Percentiles rank a stretch among this genome's conserved stretches.
phyloP scores from a whole-genome alignment of 805 yeast species.

The Zygosaccharomyces bailii region DNA sequence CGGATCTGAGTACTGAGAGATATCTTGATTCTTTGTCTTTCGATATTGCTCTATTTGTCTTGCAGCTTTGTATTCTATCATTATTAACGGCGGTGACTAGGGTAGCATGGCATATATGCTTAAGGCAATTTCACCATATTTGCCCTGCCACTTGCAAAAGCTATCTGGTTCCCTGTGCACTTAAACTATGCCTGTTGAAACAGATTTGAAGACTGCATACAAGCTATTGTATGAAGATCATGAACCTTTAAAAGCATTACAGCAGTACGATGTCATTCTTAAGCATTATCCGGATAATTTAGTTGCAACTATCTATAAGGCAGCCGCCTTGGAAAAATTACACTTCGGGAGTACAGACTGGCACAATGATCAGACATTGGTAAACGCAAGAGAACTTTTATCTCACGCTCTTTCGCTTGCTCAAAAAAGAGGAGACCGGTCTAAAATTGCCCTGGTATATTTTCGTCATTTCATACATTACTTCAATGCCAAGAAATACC shows the following conservation, averaged over 20 bases:
- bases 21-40: no score
- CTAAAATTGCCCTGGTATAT: slow-evolving; percentile 46
- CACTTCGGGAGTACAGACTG: slow-evolving; percentile 38
- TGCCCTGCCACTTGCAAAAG: no score
- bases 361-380: slow-evolving; percentile 43
- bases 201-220: slow-evolving; percentile 43
- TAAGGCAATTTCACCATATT: no score
- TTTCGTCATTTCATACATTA: slow-evolving; percentile 49
- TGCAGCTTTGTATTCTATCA: no score
- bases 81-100: no score
- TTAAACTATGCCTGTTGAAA: slow-evolving; percentile 34
- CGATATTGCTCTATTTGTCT: no score
- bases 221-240: slow-evolving; percentile 44
- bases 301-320: slow-evolving; percentile 46
- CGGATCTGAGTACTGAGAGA: no score
- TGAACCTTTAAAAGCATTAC: slow-evolving; percentile 46
- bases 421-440: slow-evolving; percentile 43
- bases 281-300: slow-evolving; percentile 44
- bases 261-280: slow-evolving; percentile 40
- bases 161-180: no score
- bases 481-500: slow-evolving; percentile 43
- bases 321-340: slow-evolving; percentile 48
- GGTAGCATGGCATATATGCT: no score
- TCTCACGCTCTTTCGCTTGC: slow-evolving; percentile 46
- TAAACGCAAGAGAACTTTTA: slow-evolving; percentile 36